Percentiles rank a stretch among this genome's conserved stretches.
These are phyloP conservation scores for Astragalus membranaceus DNA, from an alignment of 306 rosid species.

Conservation along the genomic window DNA sequence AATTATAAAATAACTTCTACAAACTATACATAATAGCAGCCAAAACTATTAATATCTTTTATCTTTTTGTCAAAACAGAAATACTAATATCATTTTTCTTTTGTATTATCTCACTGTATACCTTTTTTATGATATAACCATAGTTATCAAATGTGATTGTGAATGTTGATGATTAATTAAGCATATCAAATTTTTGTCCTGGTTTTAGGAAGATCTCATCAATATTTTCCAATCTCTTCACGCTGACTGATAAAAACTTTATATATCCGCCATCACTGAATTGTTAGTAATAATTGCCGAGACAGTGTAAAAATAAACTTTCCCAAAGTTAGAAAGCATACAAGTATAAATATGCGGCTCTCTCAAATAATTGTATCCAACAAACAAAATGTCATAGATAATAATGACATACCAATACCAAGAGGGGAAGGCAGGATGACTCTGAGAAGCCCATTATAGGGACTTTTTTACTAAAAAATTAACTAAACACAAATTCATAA, in stretches of 20 bases:
- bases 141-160: background rate
- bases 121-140: background rate
- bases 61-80: background rate
- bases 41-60: background rate
- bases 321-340: background rate
- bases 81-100: background rate
- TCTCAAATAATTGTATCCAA: background rate
- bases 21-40: background rate
- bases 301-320: background rate
- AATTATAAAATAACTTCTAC: background rate
- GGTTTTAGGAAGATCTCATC: background rate
- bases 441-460: background rate
- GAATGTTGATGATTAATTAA: background rate
- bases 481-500: slow-evolving; percentile 2
- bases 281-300: background rate
- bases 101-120: background rate
- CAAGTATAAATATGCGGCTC: background rate
- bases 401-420: background rate
- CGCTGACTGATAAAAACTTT: background rate
- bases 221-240: background rate
- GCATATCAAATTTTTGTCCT: background rate
- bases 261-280: background rate
- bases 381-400: background rate
- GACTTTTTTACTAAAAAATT: background rate
- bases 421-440: background rate